Conservation (phyloP, 1,284 basidiomycete genomes). For the Wolfiporia cocos region DNA sequence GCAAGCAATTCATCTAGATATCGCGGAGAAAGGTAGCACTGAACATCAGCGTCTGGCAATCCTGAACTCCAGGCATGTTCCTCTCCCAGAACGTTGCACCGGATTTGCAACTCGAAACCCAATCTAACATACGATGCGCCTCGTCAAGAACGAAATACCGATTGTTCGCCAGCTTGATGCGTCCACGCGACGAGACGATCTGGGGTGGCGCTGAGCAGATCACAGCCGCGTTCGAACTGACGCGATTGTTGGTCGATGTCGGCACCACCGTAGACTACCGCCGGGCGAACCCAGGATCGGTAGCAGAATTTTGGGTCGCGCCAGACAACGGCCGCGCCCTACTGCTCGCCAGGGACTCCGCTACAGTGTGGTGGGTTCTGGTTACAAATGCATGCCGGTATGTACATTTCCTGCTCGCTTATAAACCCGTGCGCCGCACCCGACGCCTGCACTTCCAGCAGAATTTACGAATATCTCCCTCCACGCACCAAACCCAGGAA, state of each 20-base stretch:
- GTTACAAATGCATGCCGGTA: too few relatives aligned
- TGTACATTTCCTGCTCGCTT: too few relatives aligned
- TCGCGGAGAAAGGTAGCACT: slow-evolving; percentile 99
- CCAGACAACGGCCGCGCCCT: too few relatives aligned
- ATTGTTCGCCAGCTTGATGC: slow-evolving; percentile 95
- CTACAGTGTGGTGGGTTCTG: too few relatives aligned
- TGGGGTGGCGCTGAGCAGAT: slow-evolving; percentile 97
- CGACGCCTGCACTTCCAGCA: too few relatives aligned
- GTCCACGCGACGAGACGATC: slow-evolving; percentile 97
- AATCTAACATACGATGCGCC: slow-evolving; percentile 99
- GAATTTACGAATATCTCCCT: too few relatives aligned
- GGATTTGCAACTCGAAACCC: slow-evolving; percentile 99
- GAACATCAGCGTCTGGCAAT: slow-evolving; percentile 99
- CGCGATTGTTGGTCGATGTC: slow-evolving; percentile 96
- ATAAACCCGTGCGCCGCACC: too few relatives aligned
- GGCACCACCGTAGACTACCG: slow-evolving; percentile 98
- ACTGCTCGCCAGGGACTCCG: too few relatives aligned
- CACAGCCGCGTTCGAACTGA: slow-evolving; percentile 93
- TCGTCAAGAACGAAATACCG: slow-evolving; percentile 98
- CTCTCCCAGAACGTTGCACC: slow-evolving; percentile 95
- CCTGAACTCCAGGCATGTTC: slow-evolving; percentile 93
- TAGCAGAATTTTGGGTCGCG: slow-evolving; percentile 99
- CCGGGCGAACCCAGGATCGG: slow-evolving; percentile 98
- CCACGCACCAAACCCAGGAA: too few relatives aligned
- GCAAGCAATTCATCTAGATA: slow-evolving; percentile 94